Evolutionary conservation across 179 eudicot genomes (phyloP), one percentile per base, ranked within the genome.

Genomic region (Silene coronaria): DNA sequence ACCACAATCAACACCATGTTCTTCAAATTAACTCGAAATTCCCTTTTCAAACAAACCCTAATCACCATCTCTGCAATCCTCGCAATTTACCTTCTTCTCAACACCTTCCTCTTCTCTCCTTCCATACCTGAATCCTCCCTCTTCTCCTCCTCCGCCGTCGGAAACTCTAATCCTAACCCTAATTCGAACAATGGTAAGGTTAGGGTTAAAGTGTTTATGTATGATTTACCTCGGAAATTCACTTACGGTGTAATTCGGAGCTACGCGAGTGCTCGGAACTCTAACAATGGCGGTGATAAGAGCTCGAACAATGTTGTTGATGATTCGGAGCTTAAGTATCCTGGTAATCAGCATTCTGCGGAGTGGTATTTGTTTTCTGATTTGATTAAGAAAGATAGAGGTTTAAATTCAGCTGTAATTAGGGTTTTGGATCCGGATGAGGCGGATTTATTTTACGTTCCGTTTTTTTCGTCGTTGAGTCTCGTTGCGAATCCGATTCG

Each of bases 401-500:
- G 73, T 57, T 86, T 24, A 3, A 71, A 28, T 24, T 71, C 75
- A 3, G 78, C 84, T 0, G 85, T 90, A 30, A 48, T 75, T 34
- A 81, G 98, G 82, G 97, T 90, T 53, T 61, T 61, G 32, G 92
- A 94, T 73, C 98, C 98, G 2, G 90, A 87, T 12, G 84, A 85
- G 17, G 98, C 98, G 2, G 97, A 94, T 48, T 80, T 92, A 76
- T 94, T 92, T 79, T 94, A 94, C 22, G 98, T 94, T 19, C 95
- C 98, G 0, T 94, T 94, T 76, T 94, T 94, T 66, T 94, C 98
- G 74, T 94, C 98, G 3, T 72, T 94, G 82, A 92, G 97, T 68
- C 76, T 94, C 79, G 90, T 90, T 22, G 97, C 70, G 42, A 90
- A 90, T 51, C 96, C 90, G 11, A 74, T 87, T 59, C 71, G 92